Percentiles rank a stretch among this genome's conserved stretches.
These are phyloP conservation scores for Cyclostephanos tholiformis DNA, from an alignment of 108 stramenopile genomes.

Conservation along the genomic window DNA sequence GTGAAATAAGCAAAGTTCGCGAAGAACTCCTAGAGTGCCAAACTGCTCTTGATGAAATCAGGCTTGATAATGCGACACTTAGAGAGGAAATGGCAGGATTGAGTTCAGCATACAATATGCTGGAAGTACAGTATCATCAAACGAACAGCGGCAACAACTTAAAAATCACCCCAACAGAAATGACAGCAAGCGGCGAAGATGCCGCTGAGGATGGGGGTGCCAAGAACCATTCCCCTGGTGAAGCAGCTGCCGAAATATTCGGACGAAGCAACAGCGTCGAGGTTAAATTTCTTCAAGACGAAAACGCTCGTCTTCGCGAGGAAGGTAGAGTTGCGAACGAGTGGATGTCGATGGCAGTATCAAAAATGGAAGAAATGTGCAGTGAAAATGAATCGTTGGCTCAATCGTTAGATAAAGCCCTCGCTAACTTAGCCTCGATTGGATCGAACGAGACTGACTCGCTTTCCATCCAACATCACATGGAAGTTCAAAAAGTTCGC, in stretches of 20 bases:
- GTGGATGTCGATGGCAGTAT: slow-evolving; percentile 88
- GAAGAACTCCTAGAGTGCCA: slow-evolving; percentile 41
- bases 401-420: slow-evolving; percentile 32
- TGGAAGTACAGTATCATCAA: slow-evolving; percentile 72
- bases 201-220: slow-evolving; percentile 32
- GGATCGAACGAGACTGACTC: slow-evolving; percentile 5
- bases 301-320: slow-evolving; percentile 64
- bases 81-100: slow-evolving; percentile 72
- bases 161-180: slow-evolving; percentile 24
- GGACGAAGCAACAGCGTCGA: slow-evolving; percentile 28
- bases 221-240: slow-evolving; percentile 19
- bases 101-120: slow-evolving; percentile 68
- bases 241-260: slow-evolving; percentile 19
- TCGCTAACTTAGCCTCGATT: neutral
- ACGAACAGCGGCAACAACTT: slow-evolving; percentile 20
- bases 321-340: slow-evolving; percentile 75
- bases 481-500: slow-evolving; percentile 24
- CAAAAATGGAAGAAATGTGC: slow-evolving; percentile 74
- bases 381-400: slow-evolving; percentile 41
- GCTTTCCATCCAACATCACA: slow-evolving; percentile 9
- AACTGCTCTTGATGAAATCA: slow-evolving; percentile 21
- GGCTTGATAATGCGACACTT: slow-evolving; percentile 55
- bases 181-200: slow-evolving; percentile 38
- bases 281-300: slow-evolving; percentile 56
- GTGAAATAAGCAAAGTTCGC: slow-evolving; percentile 41